Evolutionary conservation across 2,329 filamentous ascomycete species (phyloP).

Genomic region (Purpureocillium lavendulum): DNA sequence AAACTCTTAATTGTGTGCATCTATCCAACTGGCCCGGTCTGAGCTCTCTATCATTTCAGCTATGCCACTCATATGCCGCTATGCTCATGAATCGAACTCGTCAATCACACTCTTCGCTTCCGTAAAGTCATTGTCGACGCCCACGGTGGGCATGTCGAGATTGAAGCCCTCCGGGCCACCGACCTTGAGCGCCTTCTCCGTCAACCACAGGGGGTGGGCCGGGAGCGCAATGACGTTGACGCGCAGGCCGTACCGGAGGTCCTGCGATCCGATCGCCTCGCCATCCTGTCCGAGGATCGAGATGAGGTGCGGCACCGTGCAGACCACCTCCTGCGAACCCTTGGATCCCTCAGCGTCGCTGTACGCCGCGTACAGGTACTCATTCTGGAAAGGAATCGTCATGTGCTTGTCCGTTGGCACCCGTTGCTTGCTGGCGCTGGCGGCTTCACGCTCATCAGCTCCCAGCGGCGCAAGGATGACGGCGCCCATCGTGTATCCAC

Average conservation of each 20-base stretch:
- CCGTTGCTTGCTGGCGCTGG: constrained; percentile 6
- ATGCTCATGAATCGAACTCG: constrained; percentile 5
- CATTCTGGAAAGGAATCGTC: constrained; percentile 33
- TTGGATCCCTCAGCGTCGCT: constrained; percentile 21
- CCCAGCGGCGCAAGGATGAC: constrained; percentile 23
- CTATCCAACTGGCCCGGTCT: too few species aligned
- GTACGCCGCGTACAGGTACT: constrained; percentile 28
- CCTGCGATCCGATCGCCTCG: constrained; percentile 40
- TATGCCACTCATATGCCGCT: background rate
- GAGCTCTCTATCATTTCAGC: too few species aligned
- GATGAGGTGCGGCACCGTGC: constrained; percentile 27
- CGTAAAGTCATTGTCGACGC: constrained; percentile 3
- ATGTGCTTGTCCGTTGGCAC: constrained; percentile 18
- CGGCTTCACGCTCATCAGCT: constrained; percentile 19
- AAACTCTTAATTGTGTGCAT: too few species aligned
- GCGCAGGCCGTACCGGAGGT: constrained; percentile 40
- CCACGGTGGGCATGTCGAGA: constrained; percentile 2
- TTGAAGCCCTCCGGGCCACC: constrained; percentile 26
- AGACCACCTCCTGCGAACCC: constrained; percentile 19
- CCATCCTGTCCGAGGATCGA: constrained; percentile 33
- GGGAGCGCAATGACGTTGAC: constrained; percentile 42
- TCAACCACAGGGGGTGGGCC: constrained; percentile 41
- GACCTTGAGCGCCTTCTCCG: constrained; percentile 21
- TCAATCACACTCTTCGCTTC: constrained; percentile 5
- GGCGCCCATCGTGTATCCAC: constrained; percentile 32